phyloP scores from a whole-genome alignment of 371 early-diverging fungal genomes.

The Rhizopus arrhizus region DNA sequence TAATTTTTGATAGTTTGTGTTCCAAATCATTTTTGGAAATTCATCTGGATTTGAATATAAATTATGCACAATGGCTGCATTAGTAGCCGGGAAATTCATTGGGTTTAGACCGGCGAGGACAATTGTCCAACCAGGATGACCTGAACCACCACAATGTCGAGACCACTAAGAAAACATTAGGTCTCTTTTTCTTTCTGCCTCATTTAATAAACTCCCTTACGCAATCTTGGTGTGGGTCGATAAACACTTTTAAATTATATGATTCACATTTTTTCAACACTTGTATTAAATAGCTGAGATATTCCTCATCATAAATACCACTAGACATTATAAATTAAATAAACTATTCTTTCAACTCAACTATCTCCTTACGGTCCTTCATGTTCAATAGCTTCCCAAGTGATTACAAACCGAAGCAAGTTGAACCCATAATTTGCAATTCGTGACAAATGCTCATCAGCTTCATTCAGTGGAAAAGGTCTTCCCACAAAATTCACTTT shows the following conservation, averaged over 20 bases:
- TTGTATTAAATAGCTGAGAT: constrained; percentile 73
- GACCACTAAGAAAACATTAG: constrained; percentile 59
- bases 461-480: constrained; percentile 84
- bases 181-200: background rate
- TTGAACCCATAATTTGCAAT: constrained; percentile 81
- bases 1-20: constrained; percentile 82
- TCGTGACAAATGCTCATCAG: constrained; percentile 77
- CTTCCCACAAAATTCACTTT: constrained; percentile 66
- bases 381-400: constrained; percentile 90
- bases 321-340: constrained; percentile 36
- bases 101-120: constrained; percentile 74
- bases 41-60: constrained; percentile 58
- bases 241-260: constrained; percentile 76
- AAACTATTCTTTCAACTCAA: constrained; percentile 29
- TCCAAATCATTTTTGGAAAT: constrained; percentile 85
- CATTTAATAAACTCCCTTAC: constrained; percentile 34
- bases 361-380: constrained; percentile 67
- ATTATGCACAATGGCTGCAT: constrained; percentile 79
- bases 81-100: constrained; percentile 60
- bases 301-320: constrained; percentile 84
- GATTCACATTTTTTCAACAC: constrained; percentile 64
- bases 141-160: constrained; percentile 79
- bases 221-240: constrained; percentile 83
- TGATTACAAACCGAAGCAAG: constrained; percentile 72
- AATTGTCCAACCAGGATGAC: constrained; percentile 88